phyloP scores from a whole-genome alignment of 2,329 filamentous ascomycete species.

The Macrophomina tecta region DNA sequence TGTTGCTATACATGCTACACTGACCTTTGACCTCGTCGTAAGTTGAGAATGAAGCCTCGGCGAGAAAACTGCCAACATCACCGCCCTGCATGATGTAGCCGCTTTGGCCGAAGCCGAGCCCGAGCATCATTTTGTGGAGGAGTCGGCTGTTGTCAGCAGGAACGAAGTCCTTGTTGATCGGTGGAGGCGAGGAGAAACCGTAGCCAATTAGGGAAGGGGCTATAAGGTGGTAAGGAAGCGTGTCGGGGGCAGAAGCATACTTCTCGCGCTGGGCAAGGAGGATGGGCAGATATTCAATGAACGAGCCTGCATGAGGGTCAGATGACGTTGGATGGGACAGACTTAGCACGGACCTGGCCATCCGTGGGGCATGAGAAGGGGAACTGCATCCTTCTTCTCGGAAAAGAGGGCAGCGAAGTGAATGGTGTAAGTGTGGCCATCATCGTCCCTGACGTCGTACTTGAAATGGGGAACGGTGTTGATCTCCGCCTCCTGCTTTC shows the following conservation, averaged over 20 bases:
- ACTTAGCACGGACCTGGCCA: slow-evolving; percentile 35
- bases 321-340: no score
- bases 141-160: slow-evolving; percentile 50
- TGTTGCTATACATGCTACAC: slow-evolving; percentile 7
- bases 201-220: slow-evolving; percentile 63
- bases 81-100: slow-evolving; percentile 64
- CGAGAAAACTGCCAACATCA: slow-evolving; percentile 58
- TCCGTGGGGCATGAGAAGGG: slow-evolving; percentile 60
- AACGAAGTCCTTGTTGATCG: slow-evolving; percentile 53
- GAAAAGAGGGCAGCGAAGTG: slow-evolving; percentile 65
- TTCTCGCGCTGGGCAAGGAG: slow-evolving; percentile 54
- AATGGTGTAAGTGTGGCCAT: slow-evolving; percentile 47
- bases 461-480: slow-evolving; percentile 61
- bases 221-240: slow-evolving; percentile 63
- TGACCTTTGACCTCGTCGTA: slow-evolving; percentile 35
- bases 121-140: slow-evolving; percentile 59
- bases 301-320: slow-evolving; percentile 50
- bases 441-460: slow-evolving; percentile 48
- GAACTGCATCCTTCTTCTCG: slow-evolving; percentile 55
- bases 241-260: slow-evolving; percentile 52
- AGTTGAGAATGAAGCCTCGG: slow-evolving; percentile 49
- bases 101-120: slow-evolving; percentile 56
- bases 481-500: slow-evolving; percentile 49
- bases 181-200: slow-evolving; percentile 56
- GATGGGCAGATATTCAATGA: slow-evolving; percentile 57